Conservation (phyloP, 345 rosid species). For the Syzygium aromaticum region DNA sequence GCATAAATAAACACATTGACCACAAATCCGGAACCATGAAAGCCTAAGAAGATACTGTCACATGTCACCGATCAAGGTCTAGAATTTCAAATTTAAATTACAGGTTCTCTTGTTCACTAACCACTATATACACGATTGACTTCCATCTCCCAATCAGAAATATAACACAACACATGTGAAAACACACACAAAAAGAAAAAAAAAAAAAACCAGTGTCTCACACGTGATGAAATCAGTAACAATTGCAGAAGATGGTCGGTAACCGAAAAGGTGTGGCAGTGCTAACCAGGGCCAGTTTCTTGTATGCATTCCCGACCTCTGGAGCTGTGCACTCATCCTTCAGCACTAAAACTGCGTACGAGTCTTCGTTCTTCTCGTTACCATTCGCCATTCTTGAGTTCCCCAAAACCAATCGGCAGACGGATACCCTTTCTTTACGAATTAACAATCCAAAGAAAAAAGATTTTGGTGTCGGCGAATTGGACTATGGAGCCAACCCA, state of each 20-base stretch:
- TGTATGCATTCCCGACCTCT: slow-evolving; percentile 77
- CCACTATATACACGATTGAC: neutral
- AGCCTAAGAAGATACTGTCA: neutral
- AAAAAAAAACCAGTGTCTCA: neutral
- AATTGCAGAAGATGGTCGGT: neutral
- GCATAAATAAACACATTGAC: neutral
- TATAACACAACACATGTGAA: neutral
- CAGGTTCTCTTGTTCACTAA: neutral
- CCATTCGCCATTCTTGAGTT: slow-evolving; percentile 22
- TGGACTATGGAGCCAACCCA: neutral
- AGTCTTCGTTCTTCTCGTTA: slow-evolving; percentile 32
- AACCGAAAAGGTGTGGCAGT: neutral
- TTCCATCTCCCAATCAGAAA: neutral
- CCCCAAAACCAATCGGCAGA: neutral
- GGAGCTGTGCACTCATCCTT: slow-evolving; percentile 54
- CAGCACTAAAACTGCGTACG: slow-evolving; percentile 62
- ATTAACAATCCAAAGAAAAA: neutral
- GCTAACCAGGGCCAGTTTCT: slow-evolving; percentile 80
- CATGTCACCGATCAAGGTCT: neutral
- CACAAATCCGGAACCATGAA: neutral
- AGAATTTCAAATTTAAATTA: neutral
- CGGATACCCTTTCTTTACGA: neutral
- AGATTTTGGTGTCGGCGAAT: neutral
- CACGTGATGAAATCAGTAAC: neutral
- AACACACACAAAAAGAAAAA: neutral